Percentiles rank a stretch among this genome's conserved stretches.
Evolutionary conservation across 305 asterid genomes (phyloP).

Genomic region (Andrographis paniculata): DNA sequence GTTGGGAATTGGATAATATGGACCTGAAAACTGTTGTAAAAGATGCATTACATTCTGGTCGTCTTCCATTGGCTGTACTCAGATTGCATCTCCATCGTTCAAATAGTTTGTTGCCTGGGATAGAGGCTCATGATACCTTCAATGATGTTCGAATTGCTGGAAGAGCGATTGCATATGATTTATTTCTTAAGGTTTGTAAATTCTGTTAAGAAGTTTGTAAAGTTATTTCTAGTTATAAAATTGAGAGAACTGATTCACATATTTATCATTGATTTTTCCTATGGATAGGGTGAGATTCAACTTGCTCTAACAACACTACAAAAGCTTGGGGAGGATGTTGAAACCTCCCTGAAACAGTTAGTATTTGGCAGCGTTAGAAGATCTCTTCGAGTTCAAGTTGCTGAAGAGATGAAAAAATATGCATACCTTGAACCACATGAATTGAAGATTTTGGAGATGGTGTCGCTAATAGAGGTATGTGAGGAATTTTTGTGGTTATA

Average conservation of each 20-base stretch:
- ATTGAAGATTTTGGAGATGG: constrained; percentile 66
- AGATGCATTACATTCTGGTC: constrained; percentile 89
- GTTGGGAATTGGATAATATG: constrained; percentile 84
- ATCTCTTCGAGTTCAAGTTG: constrained; percentile 72
- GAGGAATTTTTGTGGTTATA: constrained; percentile 14
- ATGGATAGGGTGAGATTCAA: constrained; percentile 75
- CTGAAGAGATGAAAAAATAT: constrained; percentile 70
- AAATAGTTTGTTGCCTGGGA: constrained; percentile 43
- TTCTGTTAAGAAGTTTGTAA: constrained; percentile 6
- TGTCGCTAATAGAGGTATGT: constrained; percentile 83
- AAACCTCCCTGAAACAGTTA: constrained; percentile 61
- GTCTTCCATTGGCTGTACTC: constrained; percentile 97
- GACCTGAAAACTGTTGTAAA: constrained; percentile 76
- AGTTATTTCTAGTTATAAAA: constrained; percentile 6
- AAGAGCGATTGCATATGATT: constrained; percentile 82
- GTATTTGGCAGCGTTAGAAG: constrained; percentile 90
- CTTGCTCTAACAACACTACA: constrained; percentile 87
- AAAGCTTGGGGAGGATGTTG: constrained; percentile 97
- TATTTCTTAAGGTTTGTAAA: constrained; percentile 72
- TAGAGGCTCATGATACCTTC: constrained; percentile 68
- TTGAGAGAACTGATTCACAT: constrained; percentile 12
- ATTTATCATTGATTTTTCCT: constrained; percentile 20
- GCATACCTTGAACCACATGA: constrained; percentile 74
- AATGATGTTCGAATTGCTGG: constrained; percentile 84
- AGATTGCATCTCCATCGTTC: constrained; percentile 77